phyloP scores from a whole-genome alignment of 805 yeast species.

The Lipomyces lipofer region DNA sequence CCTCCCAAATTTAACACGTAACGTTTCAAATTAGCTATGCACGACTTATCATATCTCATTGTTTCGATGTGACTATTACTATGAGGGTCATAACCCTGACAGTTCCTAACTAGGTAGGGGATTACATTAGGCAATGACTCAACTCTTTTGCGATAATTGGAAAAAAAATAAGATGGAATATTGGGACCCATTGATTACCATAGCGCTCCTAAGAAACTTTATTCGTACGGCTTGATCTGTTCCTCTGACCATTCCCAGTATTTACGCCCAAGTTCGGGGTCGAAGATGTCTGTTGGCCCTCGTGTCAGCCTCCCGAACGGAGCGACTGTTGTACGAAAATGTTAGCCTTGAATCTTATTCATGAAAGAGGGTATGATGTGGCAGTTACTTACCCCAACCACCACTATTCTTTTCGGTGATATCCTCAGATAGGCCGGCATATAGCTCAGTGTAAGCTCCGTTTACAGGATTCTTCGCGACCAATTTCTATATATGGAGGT shows the following conservation, averaged over 20 bases:
- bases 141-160: not conserved
- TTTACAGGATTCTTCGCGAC: slow-evolving; percentile 27
- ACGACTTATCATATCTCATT: not conserved
- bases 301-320: not conserved
- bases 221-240: not conserved
- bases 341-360: not conserved
- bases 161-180: not conserved
- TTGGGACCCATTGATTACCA: not conserved
- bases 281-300: not conserved
- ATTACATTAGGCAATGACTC: not conserved
- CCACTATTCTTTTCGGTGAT: slow-evolving; percentile 41
- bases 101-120: not conserved
- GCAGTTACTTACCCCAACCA: slow-evolving; percentile 28
- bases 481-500: not conserved
- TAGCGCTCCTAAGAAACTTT: not conserved
- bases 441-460: slow-evolving; percentile 50
- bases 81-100: not conserved
- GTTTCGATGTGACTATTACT: not conserved
- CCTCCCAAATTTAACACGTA: not conserved
- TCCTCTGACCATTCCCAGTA: not conserved
- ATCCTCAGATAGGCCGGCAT: slow-evolving; percentile 45
- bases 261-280: not conserved
- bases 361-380: not conserved
- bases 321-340: not conserved
- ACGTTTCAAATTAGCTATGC: not conserved